Evolutionary conservation across 306 rosid genomes (phyloP), one percentile per base, ranked within the genome.

Genomic region (Vigna radiata): DNA sequence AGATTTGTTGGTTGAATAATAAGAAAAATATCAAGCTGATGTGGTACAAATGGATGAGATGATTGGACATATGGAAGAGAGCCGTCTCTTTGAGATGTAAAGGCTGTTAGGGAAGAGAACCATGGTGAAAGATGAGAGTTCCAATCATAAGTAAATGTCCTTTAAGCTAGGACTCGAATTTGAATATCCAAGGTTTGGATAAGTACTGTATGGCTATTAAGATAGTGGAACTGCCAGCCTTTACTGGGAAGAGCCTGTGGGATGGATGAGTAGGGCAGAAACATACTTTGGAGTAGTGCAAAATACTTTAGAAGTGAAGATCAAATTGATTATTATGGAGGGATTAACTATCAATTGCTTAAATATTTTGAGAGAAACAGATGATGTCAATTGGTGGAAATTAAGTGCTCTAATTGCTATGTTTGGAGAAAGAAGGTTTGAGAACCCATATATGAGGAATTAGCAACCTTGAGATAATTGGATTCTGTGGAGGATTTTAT

Each of bases 191-290:
- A 58, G 16, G 58, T n/a, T 15, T 69, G 46, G 53, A 54, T 27
- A 49, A 31, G 29, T 53, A 18, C 10, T n/a, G 33, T 33, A 52
- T 16, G 75, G 17, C 62, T 10, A 11, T 70, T 33, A 33, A 50
- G 15, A 70, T 50, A 37, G 63, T 70, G 48, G 27, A 70, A 27
- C 60, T 49, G 9, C 61, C 74, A 16, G n/a, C 60, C 1, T 15
- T 36, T 36, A 4, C 15, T 6, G 43, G 14, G 73, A 68, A 27
- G 58, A 68, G 16, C 74, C 1, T 15, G 18, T 16, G 11, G 29
- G 27, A n/a, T 25, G 3, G 60, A 48, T 69, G 29, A 49, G 44
- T 6, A 16, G 62, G 15, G 33, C 6, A 5, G 31, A 70, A 52
- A 52, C 33, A 11, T 52, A 70, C 19, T 70, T 53, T 33, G 46